Conservation (phyloP, 495 filamentous ascomycete species). For the Acidomyces sp. region DNA sequence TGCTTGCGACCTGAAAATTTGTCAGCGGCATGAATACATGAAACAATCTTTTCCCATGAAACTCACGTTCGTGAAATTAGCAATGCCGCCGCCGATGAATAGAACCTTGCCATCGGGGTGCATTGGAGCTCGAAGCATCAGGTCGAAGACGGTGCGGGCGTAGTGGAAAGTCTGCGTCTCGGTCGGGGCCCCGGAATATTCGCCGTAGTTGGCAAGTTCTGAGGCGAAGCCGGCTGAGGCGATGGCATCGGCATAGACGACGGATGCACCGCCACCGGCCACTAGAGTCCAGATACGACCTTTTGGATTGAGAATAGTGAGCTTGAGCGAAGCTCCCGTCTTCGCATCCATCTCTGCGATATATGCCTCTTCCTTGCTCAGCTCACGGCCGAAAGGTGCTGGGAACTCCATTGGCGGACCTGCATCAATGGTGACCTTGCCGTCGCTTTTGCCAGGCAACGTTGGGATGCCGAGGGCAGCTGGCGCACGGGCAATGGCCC, state of each 20-base stretch:
- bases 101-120: slow-evolving; percentile 89
- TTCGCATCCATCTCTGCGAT: slow-evolving; percentile 97
- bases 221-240: slow-evolving; percentile 89
- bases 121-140: slow-evolving; percentile 87
- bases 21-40: background rate
- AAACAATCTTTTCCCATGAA: background rate
- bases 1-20: slow-evolving; percentile 61
- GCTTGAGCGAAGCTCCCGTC: slow-evolving; percentile 96
- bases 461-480: slow-evolving; percentile 67
- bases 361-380: slow-evolving; percentile 96
- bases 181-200: slow-evolving; percentile 97
- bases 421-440: slow-evolving; percentile 85
- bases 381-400: slow-evolving; percentile 93
- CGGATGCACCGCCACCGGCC: slow-evolving; percentile 97
- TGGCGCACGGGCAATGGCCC: slow-evolving; percentile 86
- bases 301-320: slow-evolving; percentile 82
- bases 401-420: slow-evolving; percentile 98
- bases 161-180: slow-evolving; percentile 99
- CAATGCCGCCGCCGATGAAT: slow-evolving; percentile 99
- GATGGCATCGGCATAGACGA: slow-evolving; percentile 98
- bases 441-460: slow-evolving; percentile 40
- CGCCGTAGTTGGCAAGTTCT: slow-evolving; percentile 98
- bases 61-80: slow-evolving; percentile 86
- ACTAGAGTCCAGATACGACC: slow-evolving; percentile 97
- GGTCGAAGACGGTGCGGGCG: slow-evolving; percentile 86